Percentiles rank a stretch among this genome's conserved stretches.
phyloP scores from a whole-genome alignment of 371 early-diverging fungal genomes.

The Rhizomucor miehei region DNA sequence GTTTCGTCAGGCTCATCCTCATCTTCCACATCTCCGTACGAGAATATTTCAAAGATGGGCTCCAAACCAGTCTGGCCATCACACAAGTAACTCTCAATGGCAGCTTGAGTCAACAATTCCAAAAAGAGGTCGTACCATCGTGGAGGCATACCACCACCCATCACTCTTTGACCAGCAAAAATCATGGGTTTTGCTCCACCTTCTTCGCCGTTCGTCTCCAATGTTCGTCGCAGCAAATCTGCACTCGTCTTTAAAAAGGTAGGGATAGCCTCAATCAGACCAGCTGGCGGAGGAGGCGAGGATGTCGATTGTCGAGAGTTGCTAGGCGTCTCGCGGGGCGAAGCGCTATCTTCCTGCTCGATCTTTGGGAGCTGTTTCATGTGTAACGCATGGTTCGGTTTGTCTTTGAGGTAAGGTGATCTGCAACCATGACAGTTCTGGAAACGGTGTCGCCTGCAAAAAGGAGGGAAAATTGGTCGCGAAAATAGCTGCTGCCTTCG shows the following conservation, averaged over 20 bases:
- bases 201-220: slow-evolving; percentile 23
- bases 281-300: slow-evolving; percentile 10
- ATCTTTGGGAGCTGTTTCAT: slow-evolving; percentile 31
- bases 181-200: slow-evolving; percentile 26
- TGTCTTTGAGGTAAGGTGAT: slow-evolving; percentile 21
- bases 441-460: slow-evolving; percentile 43
- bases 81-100: slow-evolving; percentile 59
- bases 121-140: slow-evolving; percentile 60
- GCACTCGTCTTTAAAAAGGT: slow-evolving; percentile 57
- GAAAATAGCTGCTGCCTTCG: slow-evolving; percentile 24
- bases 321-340: background rate
- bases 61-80: slow-evolving; percentile 53
- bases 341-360: slow-evolving; percentile 28
- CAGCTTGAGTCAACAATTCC: slow-evolving; percentile 60
- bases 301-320: slow-evolving; percentile 5
- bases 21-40: slow-evolving; percentile 57
- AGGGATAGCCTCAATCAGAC: slow-evolving; percentile 59
- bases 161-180: slow-evolving; percentile 46
- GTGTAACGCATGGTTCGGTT: slow-evolving; percentile 21
- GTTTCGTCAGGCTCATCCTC: slow-evolving; percentile 40
- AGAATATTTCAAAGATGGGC: slow-evolving; percentile 56
- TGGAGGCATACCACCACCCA: slow-evolving; percentile 56
- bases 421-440: slow-evolving; percentile 31
- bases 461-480: slow-evolving; percentile 26
- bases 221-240: slow-evolving; percentile 41